Conservation (phyloP, 176 grass and related monocot genomes). For the Ensete ventricosum region DNA sequence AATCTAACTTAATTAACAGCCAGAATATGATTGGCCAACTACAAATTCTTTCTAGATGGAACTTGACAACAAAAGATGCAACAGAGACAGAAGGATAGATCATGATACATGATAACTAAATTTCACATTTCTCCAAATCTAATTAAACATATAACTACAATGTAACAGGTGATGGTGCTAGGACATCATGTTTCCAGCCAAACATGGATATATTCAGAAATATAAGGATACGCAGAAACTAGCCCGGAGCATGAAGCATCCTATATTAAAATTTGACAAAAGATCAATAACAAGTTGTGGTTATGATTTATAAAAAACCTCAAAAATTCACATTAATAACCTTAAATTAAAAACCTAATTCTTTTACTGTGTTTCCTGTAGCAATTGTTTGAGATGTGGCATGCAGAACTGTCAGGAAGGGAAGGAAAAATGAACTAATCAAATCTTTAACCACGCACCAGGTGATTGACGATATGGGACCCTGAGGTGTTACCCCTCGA, state of each 20-base stretch:
- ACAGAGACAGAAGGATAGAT: neutral
- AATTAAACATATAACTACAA: neutral
- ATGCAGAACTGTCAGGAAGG: neutral
- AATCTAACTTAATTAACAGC: no score
- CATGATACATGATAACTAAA: no score
- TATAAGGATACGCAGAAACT: neutral
- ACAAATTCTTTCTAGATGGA: no score
- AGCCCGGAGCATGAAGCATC: neutral
- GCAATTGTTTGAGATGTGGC: neutral
- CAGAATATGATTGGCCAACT: no score
- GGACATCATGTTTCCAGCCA: neutral
- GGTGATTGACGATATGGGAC: constrained; percentile 96
- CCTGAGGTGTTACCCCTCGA: constrained; percentile 93
- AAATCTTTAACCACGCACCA: constrained; percentile 31
- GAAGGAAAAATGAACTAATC: neutral
- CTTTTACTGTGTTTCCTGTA: no score
- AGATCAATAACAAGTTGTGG: no score
- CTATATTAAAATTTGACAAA: no score
- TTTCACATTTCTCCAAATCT: neutral
- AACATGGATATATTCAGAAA: neutral
- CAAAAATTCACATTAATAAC: no score
- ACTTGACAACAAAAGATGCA: neutral
- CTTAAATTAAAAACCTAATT: no score
- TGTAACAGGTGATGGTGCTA: neutral
- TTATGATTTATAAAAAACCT: no score